A percentile compares a stretch with the other conserved stretches of the same genome.
phyloP scores from a whole-genome alignment of 2,329 filamentous ascomycete genomes.

The Emmonsiellopsis sp. region DNA sequence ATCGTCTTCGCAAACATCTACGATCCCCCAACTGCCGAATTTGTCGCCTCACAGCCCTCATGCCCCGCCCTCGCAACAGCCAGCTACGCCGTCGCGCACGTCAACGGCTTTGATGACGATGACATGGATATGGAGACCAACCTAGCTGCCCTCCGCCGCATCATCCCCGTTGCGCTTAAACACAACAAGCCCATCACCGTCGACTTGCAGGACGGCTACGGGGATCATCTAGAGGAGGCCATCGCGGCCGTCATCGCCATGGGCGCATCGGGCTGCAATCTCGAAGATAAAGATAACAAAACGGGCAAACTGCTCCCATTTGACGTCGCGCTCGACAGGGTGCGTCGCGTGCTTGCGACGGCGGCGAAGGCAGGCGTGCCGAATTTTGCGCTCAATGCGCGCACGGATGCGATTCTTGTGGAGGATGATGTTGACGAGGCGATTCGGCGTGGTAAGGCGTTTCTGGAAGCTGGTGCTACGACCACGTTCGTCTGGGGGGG shows the following conservation, averaged over 20 bases:
- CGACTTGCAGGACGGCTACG: slow-evolving; percentile 55
- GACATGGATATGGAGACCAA: slow-evolving; percentile 44
- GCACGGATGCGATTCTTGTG: slow-evolving; percentile 44
- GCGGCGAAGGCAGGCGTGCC: slow-evolving; percentile 37
- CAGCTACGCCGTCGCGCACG: slow-evolving; percentile 42
- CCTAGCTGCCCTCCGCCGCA: slow-evolving; percentile 36
- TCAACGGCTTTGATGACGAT: slow-evolving; percentile 37
- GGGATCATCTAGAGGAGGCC: slow-evolving; percentile 35
- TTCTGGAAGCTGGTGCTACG: slow-evolving; percentile 48
- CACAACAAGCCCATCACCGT: slow-evolving; percentile 43
- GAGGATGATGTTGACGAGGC: slow-evolving; percentile 38
- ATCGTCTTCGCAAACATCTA: slow-evolving; percentile 48
- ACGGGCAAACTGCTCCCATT: slow-evolving; percentile 28
- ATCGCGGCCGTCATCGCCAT: slow-evolving; percentile 35
- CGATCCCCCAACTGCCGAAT: slow-evolving; percentile 40
- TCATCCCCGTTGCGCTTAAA: slow-evolving; percentile 35
- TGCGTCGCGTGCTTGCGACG: slow-evolving; percentile 25
- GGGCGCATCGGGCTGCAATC: slow-evolving; percentile 49
- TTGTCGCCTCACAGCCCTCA: slow-evolving; percentile 28
- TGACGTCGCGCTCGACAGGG: slow-evolving; percentile 40
- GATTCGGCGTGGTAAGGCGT: slow-evolving; percentile 46
- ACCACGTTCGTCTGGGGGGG: slow-evolving; percentile 55
- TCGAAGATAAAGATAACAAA: slow-evolving; percentile 44
- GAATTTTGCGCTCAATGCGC: slow-evolving; percentile 49
- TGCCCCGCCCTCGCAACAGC: slow-evolving; percentile 40